Conservation (phyloP, 345 rosid species). For the Dimocarpus longan region DNA sequence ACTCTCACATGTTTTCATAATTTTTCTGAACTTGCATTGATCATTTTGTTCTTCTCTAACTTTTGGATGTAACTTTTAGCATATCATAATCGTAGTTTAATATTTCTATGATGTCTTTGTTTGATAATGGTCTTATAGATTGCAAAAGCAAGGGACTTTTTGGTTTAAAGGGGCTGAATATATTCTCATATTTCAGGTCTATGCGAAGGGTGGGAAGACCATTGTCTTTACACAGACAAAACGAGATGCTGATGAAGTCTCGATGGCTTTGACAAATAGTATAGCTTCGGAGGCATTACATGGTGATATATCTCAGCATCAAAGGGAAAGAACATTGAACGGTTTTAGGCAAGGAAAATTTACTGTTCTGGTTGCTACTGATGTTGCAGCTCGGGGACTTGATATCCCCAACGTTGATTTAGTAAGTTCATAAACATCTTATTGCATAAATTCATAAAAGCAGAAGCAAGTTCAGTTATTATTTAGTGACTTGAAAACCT, state of each 20-base stretch:
- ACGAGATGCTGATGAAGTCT: constrained; percentile 96
- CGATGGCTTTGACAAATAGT: constrained; percentile 72
- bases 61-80: neutral
- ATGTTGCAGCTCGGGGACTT: constrained; percentile 97
- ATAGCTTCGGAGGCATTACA: constrained; percentile 96
- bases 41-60: neutral
- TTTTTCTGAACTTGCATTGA: neutral
- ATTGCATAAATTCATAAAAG: neutral
- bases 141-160: constrained; percentile 5
- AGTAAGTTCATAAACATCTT: constrained; percentile 44
- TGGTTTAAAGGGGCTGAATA: neutral
- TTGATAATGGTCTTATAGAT: neutral
- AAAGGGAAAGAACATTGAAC: constrained; percentile 96
- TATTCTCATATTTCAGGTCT: constrained; percentile 54
- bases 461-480: neutral
- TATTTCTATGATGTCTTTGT: neutral
- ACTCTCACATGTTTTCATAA: neutral
- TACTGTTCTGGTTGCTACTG: constrained; percentile 97
- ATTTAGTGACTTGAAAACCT: neutral
- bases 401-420: constrained; percentile 97
- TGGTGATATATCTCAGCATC: constrained; percentile 99
- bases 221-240: constrained; percentile 97
- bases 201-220: constrained; percentile 97
- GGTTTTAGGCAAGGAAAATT: constrained; percentile 95
- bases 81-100: neutral